Evolutionary conservation across 2,329 filamentous ascomycete genomes (phyloP).

Genomic region (Penicillium sp.): DNA sequence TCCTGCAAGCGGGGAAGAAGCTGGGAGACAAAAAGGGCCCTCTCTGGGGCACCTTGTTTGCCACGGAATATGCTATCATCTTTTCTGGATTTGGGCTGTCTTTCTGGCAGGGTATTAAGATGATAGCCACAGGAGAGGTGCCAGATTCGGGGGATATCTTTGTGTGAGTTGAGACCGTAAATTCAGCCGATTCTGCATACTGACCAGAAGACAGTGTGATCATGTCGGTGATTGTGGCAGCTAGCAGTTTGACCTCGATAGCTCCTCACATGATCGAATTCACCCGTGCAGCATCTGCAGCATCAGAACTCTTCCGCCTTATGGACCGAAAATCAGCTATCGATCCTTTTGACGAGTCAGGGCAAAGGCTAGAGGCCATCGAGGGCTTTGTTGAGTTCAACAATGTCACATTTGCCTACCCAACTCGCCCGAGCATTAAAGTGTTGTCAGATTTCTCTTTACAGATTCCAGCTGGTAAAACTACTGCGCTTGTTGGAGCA

Average conservation of each 20-base stretch:
- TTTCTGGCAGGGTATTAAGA: conserved; percentile 40
- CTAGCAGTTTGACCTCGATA: conserved; percentile 35
- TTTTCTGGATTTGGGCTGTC: conserved; percentile 15
- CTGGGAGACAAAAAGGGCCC: conserved; percentile 20
- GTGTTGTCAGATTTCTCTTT: conserved; percentile 40
- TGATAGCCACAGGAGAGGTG: conserved; percentile 33
- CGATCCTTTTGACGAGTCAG: conserved; percentile 32
- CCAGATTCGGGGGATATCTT: conserved; percentile 29
- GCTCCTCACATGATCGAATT: conserved; percentile 42
- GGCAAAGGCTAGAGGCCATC: conserved; percentile 13
- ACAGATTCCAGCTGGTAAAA: conserved; percentile 42
- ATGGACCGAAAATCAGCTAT: conserved; percentile 41
- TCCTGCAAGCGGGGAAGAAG: conserved; percentile 14
- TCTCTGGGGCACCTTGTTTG: conserved; percentile 22
- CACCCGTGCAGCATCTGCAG: conserved; percentile 44
- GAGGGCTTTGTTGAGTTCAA: conserved; percentile 41
- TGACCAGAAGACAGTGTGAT: conserved; percentile 20
- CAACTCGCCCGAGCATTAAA: conserved; percentile 42
- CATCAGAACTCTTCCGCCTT: conserved; percentile 41
- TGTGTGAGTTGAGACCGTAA: conserved; percentile 13
- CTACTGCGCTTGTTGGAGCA: conserved; percentile 68
- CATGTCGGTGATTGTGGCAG: conserved; percentile 34
- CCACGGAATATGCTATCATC: conserved; percentile 15
- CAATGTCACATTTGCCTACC: conserved; percentile 41
- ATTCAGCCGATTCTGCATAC: neutral